These are phyloP conservation scores for Manihot esculenta DNA, from an alignment of 441 rosid genomes.

Conservation along the genomic window DNA sequence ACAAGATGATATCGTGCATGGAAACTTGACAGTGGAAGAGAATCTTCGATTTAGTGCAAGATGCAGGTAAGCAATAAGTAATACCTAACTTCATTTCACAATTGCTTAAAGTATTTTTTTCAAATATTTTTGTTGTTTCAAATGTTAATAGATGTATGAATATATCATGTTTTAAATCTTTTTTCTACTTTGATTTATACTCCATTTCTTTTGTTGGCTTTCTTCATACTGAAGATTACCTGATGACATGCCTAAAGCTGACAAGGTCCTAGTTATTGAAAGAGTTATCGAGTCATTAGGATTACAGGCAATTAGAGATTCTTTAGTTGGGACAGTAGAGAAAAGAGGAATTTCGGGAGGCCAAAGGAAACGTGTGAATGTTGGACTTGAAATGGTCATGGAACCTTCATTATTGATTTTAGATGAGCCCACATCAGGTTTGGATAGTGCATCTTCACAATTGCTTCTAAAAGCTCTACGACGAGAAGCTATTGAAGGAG, in stretches of 20 bases:
- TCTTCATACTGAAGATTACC: slow-evolving; percentile 51
- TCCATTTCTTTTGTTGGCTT: slow-evolving; percentile 21
- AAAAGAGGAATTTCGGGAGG: slow-evolving; percentile 98
- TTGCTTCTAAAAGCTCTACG: slow-evolving; percentile 83
- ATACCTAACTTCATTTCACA: slow-evolving; percentile 2
- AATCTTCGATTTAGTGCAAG: slow-evolving; percentile 93
- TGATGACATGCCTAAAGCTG: slow-evolving; percentile 66
- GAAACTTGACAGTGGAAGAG: slow-evolving; percentile 96
- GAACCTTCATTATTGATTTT: slow-evolving; percentile 93
- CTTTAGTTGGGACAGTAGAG: slow-evolving; percentile 94
- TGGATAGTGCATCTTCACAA: slow-evolving; percentile 94
- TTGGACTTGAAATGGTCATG: slow-evolving; percentile 97
- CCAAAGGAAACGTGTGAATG: slow-evolving; percentile 91
- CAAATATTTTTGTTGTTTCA: neutral
- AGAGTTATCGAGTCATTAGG: slow-evolving; percentile 91
- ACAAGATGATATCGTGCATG: slow-evolving; percentile 96
- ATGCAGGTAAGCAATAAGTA: no score
- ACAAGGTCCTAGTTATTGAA: slow-evolving; percentile 87
- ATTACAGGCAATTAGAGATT: slow-evolving; percentile 73
- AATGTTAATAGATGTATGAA: slow-evolving; percentile 7
- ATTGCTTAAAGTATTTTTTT: neutral
- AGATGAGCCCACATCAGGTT: slow-evolving; percentile 96
- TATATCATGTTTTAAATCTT: slow-evolving; percentile 7
- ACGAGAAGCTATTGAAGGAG: slow-evolving; percentile 92
- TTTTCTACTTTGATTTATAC: slow-evolving; percentile 14